Conservation (phyloP, 306 rosid species). For the Acacia confusa region DNA sequence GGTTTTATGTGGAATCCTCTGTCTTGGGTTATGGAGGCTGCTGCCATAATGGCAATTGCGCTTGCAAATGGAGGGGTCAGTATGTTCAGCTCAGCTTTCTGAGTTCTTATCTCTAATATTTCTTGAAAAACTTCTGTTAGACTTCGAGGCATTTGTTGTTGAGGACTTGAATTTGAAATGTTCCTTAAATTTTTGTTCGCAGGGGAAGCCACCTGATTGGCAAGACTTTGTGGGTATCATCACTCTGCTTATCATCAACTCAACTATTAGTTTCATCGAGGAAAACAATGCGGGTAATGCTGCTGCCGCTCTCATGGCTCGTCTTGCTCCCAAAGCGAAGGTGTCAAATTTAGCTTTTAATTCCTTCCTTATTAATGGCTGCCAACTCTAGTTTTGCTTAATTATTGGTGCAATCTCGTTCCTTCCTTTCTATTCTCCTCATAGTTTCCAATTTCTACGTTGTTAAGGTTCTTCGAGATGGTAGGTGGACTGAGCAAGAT, state of each 20-base stretch:
- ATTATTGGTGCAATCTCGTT: not conserved
- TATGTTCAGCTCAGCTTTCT: conserved; percentile 11
- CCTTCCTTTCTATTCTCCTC: not conserved
- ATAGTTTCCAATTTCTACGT: conserved; percentile 27
- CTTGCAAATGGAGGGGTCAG: conserved; percentile 99
- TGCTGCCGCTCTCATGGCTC: conserved; percentile 99
- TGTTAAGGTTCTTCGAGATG: conserved; percentile 90
- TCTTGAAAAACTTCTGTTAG: not conserved
- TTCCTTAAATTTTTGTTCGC: conserved; percentile 28
- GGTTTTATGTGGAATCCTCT: conserved; percentile 99
- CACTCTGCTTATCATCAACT: conserved; percentile 85
- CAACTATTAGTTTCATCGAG: conserved; percentile 96
- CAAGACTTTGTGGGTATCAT: conserved; percentile 99
- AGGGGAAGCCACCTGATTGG: conserved; percentile 98
- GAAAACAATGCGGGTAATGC: conserved; percentile 99
- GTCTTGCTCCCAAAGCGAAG: conserved; percentile 98
- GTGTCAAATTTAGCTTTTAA: conserved; percentile 38
- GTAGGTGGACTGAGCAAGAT: conserved; percentile 94
- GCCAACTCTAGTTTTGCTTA: not conserved
- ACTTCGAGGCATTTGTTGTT: conserved; percentile 7
- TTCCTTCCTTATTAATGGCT: not conserved
- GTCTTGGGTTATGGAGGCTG: conserved; percentile 99
- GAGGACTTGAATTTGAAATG: conserved; percentile 25
- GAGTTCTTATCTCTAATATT: conserved; percentile 13
- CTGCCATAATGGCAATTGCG: conserved; percentile 99